Evolutionary conservation across 2,329 filamentous ascomycete species (phyloP).

Genomic region (Hypoxylon sp.): DNA sequence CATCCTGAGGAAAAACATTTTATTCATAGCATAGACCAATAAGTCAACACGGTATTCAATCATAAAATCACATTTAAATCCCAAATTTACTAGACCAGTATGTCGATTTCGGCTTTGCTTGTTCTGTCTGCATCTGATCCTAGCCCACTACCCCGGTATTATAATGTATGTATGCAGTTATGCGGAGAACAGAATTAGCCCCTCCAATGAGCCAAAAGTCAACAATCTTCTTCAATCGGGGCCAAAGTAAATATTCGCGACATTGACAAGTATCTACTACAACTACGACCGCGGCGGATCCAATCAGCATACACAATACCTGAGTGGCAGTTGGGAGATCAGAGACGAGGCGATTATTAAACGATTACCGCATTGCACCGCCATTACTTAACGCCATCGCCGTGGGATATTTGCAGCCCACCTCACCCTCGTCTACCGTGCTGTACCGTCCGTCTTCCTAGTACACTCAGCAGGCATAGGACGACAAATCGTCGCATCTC

Average conservation of each 20-base stretch:
- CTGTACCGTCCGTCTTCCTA: background rate
- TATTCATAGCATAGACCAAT: too few species aligned
- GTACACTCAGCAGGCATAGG: too few species aligned
- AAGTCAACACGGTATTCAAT: too few species aligned
- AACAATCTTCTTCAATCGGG: slow-evolving; percentile 1
- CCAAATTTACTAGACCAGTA: too few species aligned
- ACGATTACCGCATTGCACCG: background rate
- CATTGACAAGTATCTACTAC: background rate
- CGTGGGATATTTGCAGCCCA: background rate
- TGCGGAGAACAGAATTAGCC: slow-evolving; percentile 23
- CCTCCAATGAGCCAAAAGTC: slow-evolving; percentile 28
- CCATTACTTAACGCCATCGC: too few species aligned
- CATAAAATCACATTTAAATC: background rate
- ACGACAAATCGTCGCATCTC: background rate
- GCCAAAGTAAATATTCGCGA: slow-evolving; percentile 21
- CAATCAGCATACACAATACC: background rate
- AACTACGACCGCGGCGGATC: slow-evolving; percentile 5
- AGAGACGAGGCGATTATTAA: background rate
- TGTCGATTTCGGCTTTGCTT: too few species aligned
- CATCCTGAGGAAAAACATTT: too few species aligned
- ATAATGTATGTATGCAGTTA: slow-evolving; percentile 5
- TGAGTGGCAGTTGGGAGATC: background rate
- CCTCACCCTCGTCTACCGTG: background rate
- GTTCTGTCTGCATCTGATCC: background rate
- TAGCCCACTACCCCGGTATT: background rate